Percentiles rank a stretch among this genome's conserved stretches.
Conservation (phyloP, 352 stramenopile genomes). For the Pythium dissimile region DNA sequence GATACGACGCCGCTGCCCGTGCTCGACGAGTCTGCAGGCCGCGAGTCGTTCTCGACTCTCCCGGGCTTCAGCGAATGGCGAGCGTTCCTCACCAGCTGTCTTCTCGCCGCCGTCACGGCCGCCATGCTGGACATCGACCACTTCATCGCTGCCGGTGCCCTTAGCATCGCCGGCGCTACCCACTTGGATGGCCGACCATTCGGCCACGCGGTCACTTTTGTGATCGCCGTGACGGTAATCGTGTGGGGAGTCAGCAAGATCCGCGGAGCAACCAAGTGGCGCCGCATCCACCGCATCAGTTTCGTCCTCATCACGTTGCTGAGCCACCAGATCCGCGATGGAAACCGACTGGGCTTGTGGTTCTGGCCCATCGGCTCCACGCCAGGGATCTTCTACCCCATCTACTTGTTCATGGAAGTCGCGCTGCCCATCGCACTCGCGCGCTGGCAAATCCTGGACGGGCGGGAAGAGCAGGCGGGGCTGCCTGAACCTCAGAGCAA, state of each 20-base stretch:
- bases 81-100: constrained; percentile 36
- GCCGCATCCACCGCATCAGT: constrained; percentile 32
- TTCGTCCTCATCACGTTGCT: constrained; percentile 58
- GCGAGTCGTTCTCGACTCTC: background rate
- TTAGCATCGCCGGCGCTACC: constrained; percentile 54
- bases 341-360: constrained; percentile 56
- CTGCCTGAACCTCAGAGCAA: constrained; percentile 6
- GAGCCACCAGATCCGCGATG: constrained; percentile 70
- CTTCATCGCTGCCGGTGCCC: constrained; percentile 59
- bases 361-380: constrained; percentile 72
- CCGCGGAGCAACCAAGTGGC: constrained; percentile 19
- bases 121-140: constrained; percentile 65
- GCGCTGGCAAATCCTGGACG: constrained; percentile 20
- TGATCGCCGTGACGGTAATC: constrained; percentile 37
- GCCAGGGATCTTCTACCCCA: constrained; percentile 49
- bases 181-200: constrained; percentile 60
- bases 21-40: constrained; percentile 13
- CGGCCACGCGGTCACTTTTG: constrained; percentile 64
- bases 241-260: constrained; percentile 25
- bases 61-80: constrained; percentile 18
- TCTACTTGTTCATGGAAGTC: constrained; percentile 63
- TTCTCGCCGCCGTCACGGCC: constrained; percentile 35
- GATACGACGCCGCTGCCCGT: constrained; percentile 10
- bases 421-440: constrained; percentile 37
- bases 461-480: constrained; percentile 2